A percentile compares a stretch with the other conserved stretches of the same genome.
These are phyloP conservation scores for Candida cerambycidarum DNA, from an alignment of 805 yeast genomes.

Conservation along the genomic window DNA sequence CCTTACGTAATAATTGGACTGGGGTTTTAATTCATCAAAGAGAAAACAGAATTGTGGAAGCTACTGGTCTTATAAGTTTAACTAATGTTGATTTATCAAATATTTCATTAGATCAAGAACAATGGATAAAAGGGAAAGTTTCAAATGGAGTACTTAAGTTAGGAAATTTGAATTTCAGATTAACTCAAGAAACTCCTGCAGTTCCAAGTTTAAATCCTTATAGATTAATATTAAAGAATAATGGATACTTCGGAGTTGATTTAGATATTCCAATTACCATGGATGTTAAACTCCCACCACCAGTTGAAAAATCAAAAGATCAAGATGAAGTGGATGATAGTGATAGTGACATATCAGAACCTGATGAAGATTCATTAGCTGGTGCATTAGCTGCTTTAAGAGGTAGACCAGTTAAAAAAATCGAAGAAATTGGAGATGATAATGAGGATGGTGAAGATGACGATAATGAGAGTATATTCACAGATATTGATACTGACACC, in stretches of 20 bases:
- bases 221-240: conserved; percentile 67
- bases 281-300: conserved; percentile 57
- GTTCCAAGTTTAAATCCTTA: conserved; percentile 64
- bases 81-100: conserved; percentile 56
- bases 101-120: conserved; percentile 51
- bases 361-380: conserved; percentile 73
- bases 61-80: conserved; percentile 50
- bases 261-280: conserved; percentile 67
- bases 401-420: conserved; percentile 55
- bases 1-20: conserved; percentile 54
- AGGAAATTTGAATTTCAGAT: conserved; percentile 73
- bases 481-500: conserved; percentile 47
- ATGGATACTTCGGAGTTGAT: conserved; percentile 82
- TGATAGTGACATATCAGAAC: conserved; percentile 59
- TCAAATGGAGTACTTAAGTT: conserved; percentile 35
- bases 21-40: conserved; percentile 70
- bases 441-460: conserved; percentile 44
- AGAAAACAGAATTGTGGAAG: conserved; percentile 77
- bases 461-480: conserved; percentile 36
- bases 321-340: conserved; percentile 30
- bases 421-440: conserved; percentile 19
- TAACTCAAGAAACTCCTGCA: conserved; percentile 77
- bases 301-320: conserved; percentile 27
- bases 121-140: conserved; percentile 44
- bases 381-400: conserved; percentile 71